Conservation (phyloP, 2,329 filamentous ascomycete genomes). For the Ceratocystis variospora region DNA sequence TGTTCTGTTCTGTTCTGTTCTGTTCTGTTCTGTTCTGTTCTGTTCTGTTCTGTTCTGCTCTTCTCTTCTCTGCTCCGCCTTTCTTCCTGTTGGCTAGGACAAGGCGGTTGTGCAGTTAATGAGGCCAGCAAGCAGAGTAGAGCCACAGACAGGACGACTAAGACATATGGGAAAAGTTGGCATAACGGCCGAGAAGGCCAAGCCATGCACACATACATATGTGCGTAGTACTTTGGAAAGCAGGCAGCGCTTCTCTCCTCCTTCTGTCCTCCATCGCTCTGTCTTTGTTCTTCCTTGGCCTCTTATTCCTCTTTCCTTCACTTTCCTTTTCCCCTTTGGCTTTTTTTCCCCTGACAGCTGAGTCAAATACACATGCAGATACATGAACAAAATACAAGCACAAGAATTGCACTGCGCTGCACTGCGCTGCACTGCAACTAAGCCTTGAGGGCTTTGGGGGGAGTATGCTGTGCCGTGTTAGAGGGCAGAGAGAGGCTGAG, state of each 20-base stretch:
- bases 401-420: too few species aligned
- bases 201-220: too few species aligned
- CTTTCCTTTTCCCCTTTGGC: not conserved
- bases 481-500: too few species aligned
- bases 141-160: not conserved
- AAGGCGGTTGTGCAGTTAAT: not conserved
- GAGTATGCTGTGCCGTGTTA: too few species aligned
- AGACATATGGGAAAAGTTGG: not conserved
- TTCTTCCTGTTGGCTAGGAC: too few species aligned
- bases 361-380: not conserved
- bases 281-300: not conserved
- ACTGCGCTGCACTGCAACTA: too few species aligned
- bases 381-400: too few species aligned
- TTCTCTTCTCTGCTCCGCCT: too few species aligned
- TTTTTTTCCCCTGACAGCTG: slow-evolving; percentile 1
- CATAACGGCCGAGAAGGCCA: not conserved
- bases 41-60: too few species aligned
- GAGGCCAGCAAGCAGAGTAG: not conserved
- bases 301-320: not conserved
- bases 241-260: not conserved
- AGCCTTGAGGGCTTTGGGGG: too few species aligned
- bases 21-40: too few species aligned
- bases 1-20: too few species aligned
- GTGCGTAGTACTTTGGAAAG: not conserved
- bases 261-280: not conserved